Conservation (phyloP, 139 green algal species). For the Volvox africanus region DNA sequence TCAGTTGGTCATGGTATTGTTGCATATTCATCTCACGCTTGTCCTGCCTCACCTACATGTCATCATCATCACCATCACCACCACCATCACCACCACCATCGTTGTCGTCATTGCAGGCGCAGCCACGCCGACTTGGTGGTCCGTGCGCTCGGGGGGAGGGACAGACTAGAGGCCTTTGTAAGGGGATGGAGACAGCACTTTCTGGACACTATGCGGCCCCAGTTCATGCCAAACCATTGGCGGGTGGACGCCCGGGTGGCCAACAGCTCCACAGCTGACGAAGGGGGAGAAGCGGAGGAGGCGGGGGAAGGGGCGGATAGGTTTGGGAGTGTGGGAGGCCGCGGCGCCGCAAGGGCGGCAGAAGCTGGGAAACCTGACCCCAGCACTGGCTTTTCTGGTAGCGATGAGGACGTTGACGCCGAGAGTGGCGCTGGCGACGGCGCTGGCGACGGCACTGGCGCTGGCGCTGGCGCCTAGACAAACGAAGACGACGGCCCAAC, state of each 20-base stretch:
- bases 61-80: no score
- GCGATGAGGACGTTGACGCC: no score
- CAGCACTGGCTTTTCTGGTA: neutral
- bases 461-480: no score
- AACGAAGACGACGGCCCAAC: no score
- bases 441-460: no score
- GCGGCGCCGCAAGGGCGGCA: no score
- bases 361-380: neutral
- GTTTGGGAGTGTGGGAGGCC: no score
- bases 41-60: no score
- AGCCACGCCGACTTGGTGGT: constrained; percentile 48
- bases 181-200: constrained; percentile 59
- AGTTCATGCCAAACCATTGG: constrained; percentile 56
- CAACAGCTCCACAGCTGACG: constrained; percentile 39
- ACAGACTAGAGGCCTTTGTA: constrained; percentile 52
- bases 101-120: neutral
- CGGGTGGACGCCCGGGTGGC: constrained; percentile 49
- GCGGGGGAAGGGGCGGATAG: neutral
- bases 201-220: constrained; percentile 49
- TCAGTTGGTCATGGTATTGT: no score
- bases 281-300: neutral
- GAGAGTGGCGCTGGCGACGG: no score
- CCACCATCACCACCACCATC: no score
- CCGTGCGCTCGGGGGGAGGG: neutral
- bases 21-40: no score